Conservation (phyloP, 768 basidiomycete species). For the Suillus cothurnatus region DNA sequence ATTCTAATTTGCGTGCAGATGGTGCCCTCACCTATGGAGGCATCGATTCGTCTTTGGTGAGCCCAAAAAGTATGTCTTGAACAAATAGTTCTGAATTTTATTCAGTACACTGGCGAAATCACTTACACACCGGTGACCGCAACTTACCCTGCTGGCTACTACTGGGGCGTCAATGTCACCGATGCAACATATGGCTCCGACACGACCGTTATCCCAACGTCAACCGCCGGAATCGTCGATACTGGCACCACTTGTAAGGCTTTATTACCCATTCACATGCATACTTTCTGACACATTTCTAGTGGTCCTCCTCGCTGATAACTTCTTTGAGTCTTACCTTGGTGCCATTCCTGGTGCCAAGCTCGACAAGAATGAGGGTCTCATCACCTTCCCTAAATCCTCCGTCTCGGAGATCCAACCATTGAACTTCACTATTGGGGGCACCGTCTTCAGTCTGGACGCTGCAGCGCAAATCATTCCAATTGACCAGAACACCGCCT, state of each 20-base stretch:
- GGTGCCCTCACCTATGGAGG: slow-evolving; percentile 24
- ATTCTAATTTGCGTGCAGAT: slow-evolving; percentile 3
- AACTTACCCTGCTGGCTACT: slow-evolving; percentile 20
- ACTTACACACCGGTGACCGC: slow-evolving; percentile 22
- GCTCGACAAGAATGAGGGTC: background rate
- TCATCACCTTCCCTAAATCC: background rate
- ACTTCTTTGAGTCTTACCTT: slow-evolving; percentile 8
- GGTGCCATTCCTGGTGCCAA: slow-evolving; percentile 7
- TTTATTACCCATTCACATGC: background rate
- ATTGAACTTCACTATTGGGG: slow-evolving; percentile 11
- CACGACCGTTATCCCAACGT: slow-evolving; percentile 12
- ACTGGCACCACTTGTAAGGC: slow-evolving; percentile 21
- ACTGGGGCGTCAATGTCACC: slow-evolving; percentile 23
- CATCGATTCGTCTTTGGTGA: slow-evolving; percentile 14
- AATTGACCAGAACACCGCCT: slow-evolving; percentile 9
- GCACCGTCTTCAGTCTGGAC: slow-evolving; percentile 8
- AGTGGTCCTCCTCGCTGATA: slow-evolving; percentile 18
- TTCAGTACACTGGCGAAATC: slow-evolving; percentile 19
- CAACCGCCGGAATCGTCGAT: slow-evolving; percentile 23
- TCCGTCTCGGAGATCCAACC: slow-evolving; percentile 6
- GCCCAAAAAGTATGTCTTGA: background rate
- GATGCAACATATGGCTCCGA: slow-evolving; percentile 8
- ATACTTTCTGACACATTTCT: background rate
- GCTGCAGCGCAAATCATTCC: slow-evolving; percentile 9
- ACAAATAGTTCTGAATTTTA: background rate